Evolutionary conservation across 2,329 filamentous ascomycete species (phyloP).

Genomic region (Tolypocladium cylindrosporum): DNA sequence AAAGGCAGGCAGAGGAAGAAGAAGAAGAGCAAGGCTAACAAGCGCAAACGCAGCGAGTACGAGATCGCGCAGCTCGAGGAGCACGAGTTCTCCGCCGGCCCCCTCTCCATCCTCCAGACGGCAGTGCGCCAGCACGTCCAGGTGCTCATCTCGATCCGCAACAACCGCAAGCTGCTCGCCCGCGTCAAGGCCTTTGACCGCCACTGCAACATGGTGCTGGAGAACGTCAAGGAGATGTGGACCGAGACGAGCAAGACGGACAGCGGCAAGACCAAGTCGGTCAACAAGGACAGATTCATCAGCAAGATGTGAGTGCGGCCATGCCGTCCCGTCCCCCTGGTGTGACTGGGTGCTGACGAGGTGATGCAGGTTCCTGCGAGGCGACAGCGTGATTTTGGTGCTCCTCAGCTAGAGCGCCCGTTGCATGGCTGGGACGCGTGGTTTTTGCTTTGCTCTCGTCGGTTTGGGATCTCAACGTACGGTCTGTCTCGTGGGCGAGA

Average conservation of each 20-base stretch:
- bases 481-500: conserved; percentile 17
- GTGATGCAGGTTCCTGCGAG: conserved; percentile 63
- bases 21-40: background rate
- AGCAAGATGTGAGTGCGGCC: conserved; percentile 72
- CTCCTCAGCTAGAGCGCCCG: conserved; percentile 52
- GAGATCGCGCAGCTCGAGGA: conserved; percentile 66
- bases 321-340: background rate
- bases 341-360: background rate
- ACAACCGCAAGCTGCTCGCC: conserved; percentile 95
- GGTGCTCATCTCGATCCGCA: conserved; percentile 93
- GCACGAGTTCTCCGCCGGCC: conserved; percentile 44
- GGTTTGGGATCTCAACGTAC: conserved; percentile 10
- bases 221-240: conserved; percentile 98
- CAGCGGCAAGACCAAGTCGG: conserved; percentile 64
- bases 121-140: conserved; percentile 91
- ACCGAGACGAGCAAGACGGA: conserved; percentile 67
- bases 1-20: background rate
- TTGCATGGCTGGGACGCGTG: background rate
- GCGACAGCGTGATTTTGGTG: conserved; percentile 81
- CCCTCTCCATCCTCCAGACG: conserved; percentile 86
- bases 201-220: conserved; percentile 98
- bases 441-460: conserved; percentile 1
- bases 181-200: conserved; percentile 97
- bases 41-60: conserved; percentile 58
- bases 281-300: conserved; percentile 98